Evolutionary conservation across 495 filamentous ascomycete genomes (phyloP), one percentile per base, ranked within the genome.

Genomic region (Choiromyces venosus): DNA sequence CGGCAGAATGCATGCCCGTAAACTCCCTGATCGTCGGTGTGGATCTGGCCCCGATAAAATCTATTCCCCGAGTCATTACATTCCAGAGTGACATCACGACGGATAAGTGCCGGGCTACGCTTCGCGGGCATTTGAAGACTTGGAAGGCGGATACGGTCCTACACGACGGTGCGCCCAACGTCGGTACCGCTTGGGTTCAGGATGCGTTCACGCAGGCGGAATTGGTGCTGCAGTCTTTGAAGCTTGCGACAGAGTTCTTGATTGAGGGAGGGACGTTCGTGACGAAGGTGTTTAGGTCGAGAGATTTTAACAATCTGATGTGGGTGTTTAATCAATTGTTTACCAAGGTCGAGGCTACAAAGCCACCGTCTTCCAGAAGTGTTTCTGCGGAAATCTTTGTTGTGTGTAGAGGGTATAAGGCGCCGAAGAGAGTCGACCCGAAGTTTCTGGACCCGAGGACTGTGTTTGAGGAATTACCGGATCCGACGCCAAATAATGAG

Each of bases 271-370:
- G 95, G 76, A 93, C 89, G 12, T 99, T 99, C 72, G 93, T 98
- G 68, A 99, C 95, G 65, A 99, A 99, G 81, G 91, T 99, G 37
- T 99, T 99, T 86, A 83, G 95, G 73, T 96, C 92, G n/a, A 97
- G 96, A 80, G 94, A 99, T 82, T 97, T 97, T 86, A 97, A 97
- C 82, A 88, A 91, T 66, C 84, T 99, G 65, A 88, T 97, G 66
- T 99, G 95, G 95, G 94, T 98, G 61, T 96, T 97, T 86, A 96
- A 96, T 79, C 96, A 98, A 82, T 86, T 98, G 4, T 99, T 99
- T 85, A 86, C 86, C 37, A 94, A 94, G 65, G 95, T 99, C 68
- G 93, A 98, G 79, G 93, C 95, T 7, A 99, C 95, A 12, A 99
- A 99, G 83, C 95, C 95, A 18, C 95, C 95, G 6, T 97, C 94